Conservation (phyloP, 768 basidiomycete genomes). For the Fistulinella prunicolor region DNA sequence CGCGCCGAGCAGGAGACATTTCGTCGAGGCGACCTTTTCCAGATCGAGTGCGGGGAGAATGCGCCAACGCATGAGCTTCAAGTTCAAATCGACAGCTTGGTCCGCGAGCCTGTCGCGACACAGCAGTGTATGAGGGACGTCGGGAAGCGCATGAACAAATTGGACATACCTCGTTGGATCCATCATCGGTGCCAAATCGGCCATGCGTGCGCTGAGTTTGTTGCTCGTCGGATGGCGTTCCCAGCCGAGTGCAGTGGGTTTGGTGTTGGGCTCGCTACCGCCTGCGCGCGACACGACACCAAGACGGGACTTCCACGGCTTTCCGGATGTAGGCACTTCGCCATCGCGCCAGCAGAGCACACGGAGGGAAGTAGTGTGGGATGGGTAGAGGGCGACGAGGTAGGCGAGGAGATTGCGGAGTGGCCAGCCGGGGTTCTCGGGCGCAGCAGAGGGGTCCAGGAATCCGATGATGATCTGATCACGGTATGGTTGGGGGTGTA, state of each 20-base stretch:
- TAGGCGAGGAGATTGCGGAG: constrained; percentile 89
- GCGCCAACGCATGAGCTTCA: constrained; percentile 98
- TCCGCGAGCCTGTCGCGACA: constrained; percentile 66
- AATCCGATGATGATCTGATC: constrained; percentile 57
- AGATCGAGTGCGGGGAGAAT: constrained; percentile 87
- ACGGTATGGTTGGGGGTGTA: constrained; percentile 16
- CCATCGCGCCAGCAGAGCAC: constrained; percentile 78
- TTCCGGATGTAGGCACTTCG: constrained; percentile 42
- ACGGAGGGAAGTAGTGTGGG: constrained; percentile 46
- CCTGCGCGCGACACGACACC: constrained; percentile 42
- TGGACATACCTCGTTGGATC: constrained; percentile 71
- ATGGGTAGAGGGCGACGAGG: constrained; percentile 59
- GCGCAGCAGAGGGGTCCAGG: constrained; percentile 80
- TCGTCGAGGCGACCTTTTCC: constrained; percentile 78
- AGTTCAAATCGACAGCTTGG: constrained; percentile 96
- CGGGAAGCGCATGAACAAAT: neutral
- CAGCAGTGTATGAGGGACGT: neutral
- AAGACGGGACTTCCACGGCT: constrained; percentile 60
- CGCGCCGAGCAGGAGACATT: constrained; percentile 86
- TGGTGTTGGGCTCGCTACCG: constrained; percentile 13
- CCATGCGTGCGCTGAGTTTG: constrained; percentile 81
- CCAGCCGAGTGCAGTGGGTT: constrained; percentile 86
- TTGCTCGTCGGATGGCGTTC: constrained; percentile 82
- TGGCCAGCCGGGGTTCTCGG: constrained; percentile 83
- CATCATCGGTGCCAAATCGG: constrained; percentile 95